These are phyloP conservation scores for Candolleomyces aberdarensis DNA, from an alignment of 768 basidiomycete genomes.

Conservation along the genomic window DNA sequence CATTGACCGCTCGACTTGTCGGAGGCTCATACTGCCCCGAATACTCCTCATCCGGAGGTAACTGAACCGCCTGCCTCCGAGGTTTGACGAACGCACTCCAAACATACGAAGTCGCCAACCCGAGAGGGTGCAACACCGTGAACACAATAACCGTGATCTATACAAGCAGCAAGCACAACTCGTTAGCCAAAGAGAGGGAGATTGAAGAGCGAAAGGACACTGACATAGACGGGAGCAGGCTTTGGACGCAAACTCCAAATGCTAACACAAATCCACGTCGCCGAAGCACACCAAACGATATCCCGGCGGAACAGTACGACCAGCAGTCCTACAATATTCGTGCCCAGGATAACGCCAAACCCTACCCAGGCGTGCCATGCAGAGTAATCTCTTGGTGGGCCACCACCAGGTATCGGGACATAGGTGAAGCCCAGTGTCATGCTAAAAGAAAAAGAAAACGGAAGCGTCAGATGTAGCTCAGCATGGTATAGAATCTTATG, in stretches of 20 bases:
- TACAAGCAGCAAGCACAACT: not conserved
- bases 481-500: not conserved
- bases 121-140: conserved; percentile 65
- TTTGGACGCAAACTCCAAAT: conserved; percentile 63
- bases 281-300: conserved; percentile 72
- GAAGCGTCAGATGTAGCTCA: not conserved
- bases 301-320: conserved; percentile 59
- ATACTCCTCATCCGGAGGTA: conserved; percentile 22
- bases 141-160: conserved; percentile 63
- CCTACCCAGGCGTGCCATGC: conserved; percentile 67
- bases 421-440: conserved; percentile 68
- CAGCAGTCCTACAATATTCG: conserved; percentile 57
- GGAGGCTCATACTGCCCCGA: conserved; percentile 16
- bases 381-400: conserved; percentile 49
- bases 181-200: not conserved
- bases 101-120: conserved; percentile 42
- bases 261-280: conserved; percentile 70
- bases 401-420: conserved; percentile 38
- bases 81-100: conserved; percentile 32
- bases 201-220: conserved; percentile 20
- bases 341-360: conserved; percentile 61
- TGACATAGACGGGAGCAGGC: conserved; percentile 59
- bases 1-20: not conserved
- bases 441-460: conserved; percentile 33
- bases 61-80: conserved; percentile 10